These are phyloP conservation scores for Phytophthora citricola DNA, from an alignment of 352 stramenopile genomes.

Conservation along the genomic window DNA sequence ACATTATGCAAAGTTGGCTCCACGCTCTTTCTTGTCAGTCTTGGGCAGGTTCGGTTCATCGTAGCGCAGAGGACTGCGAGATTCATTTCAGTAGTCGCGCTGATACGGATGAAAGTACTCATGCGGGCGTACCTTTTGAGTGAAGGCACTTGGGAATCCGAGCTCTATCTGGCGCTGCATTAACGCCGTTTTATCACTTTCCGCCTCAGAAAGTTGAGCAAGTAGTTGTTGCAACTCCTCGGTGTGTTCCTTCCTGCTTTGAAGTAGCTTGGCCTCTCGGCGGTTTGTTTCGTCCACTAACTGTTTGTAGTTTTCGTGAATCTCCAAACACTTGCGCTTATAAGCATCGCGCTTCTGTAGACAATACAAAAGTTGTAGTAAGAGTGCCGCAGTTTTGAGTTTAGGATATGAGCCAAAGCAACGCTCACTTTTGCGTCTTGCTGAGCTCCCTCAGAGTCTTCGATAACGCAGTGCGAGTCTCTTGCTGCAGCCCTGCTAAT, in stretches of 20 bases:
- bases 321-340: slow-evolving; percentile 83
- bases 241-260: slow-evolving; percentile 66
- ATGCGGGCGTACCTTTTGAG: slow-evolving; percentile 23
- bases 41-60: slow-evolving; percentile 19
- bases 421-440: slow-evolving; percentile 64
- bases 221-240: slow-evolving; percentile 73
- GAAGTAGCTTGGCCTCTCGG: slow-evolving; percentile 52
- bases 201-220: slow-evolving; percentile 61
- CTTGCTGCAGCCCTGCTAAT: slow-evolving; percentile 50
- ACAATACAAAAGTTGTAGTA: not conserved
- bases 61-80: slow-evolving; percentile 1
- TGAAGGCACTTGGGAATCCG: slow-evolving; percentile 24
- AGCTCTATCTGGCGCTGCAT: slow-evolving; percentile 65
- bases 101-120: slow-evolving; percentile 11
- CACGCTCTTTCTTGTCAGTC: slow-evolving; percentile 11
- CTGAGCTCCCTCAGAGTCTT: slow-evolving; percentile 69
- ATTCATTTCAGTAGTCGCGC: slow-evolving; percentile 6
- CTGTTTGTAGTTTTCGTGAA: slow-evolving; percentile 77
- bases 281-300: slow-evolving; percentile 50
- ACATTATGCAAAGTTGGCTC: slow-evolving; percentile 18
- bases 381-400: not conserved
- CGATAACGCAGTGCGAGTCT: slow-evolving; percentile 56
- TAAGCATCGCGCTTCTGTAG: slow-evolving; percentile 79
- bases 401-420: not conserved
- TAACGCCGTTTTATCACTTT: slow-evolving; percentile 73